Evolutionary conservation across 2,329 filamentous ascomycete species (phyloP).

Genomic region (Whalleya microplaca): DNA sequence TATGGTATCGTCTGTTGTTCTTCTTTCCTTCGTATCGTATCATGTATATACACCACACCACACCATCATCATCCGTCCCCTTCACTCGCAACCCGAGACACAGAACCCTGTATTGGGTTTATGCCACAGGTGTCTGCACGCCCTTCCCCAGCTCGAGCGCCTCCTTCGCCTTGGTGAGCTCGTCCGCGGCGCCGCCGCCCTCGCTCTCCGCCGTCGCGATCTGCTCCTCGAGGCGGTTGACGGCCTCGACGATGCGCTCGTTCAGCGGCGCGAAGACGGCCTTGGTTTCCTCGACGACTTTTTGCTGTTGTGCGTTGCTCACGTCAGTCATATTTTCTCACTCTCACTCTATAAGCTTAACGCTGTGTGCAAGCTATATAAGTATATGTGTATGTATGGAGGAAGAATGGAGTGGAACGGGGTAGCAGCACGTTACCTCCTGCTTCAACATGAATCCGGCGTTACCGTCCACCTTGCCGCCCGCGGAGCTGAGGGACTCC

Average conservation of each 20-base stretch:
- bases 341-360: too few species aligned
- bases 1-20: slow-evolving; percentile 19
- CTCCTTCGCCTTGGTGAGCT: slow-evolving; percentile 60
- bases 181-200: slow-evolving; percentile 45
- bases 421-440: slow-evolving; percentile 61
- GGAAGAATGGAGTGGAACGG: neutral
- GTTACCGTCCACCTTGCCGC: slow-evolving; percentile 79
- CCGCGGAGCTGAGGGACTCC: slow-evolving; percentile 56
- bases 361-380: neutral
- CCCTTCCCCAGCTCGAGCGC: slow-evolving; percentile 55
- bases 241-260: slow-evolving; percentile 70
- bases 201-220: slow-evolving; percentile 66
- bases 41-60: neutral
- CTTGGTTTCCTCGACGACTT: slow-evolving; percentile 85
- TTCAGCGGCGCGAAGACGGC: slow-evolving; percentile 76
- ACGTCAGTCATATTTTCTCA: too few species aligned
- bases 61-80: neutral
- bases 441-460: slow-evolving; percentile 80
- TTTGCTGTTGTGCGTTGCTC: slow-evolving; percentile 61
- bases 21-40: neutral
- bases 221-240: slow-evolving; percentile 74
- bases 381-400: neutral
- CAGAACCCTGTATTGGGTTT: too few species aligned
- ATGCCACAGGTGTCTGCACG: slow-evolving; percentile 32
- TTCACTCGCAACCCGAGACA: too few species aligned